Conservation (phyloP, 345 rosid genomes). For the Brassica nigra region DNA sequence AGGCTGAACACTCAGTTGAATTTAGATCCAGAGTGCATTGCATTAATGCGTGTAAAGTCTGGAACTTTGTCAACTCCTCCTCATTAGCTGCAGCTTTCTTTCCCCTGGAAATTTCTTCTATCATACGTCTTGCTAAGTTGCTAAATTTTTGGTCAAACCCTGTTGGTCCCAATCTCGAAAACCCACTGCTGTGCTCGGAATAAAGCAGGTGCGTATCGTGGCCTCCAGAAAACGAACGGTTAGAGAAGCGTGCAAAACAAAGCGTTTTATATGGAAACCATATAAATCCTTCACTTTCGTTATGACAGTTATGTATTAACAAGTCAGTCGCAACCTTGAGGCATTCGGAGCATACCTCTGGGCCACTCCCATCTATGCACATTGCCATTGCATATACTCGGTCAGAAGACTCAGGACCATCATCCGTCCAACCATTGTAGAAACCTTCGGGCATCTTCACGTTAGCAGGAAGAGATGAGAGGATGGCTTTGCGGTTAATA, state of each 20-base stretch:
- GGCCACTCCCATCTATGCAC: background rate
- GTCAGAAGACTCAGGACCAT: background rate
- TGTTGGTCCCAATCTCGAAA: background rate
- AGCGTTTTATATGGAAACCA: background rate
- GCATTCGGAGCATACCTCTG: conserved; percentile 6
- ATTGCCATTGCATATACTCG: conserved; percentile 27
- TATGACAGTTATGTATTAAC: conserved; percentile 1
- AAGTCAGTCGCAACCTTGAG: background rate
- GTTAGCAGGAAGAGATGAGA: background rate
- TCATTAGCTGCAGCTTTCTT: background rate
- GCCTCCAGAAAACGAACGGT: background rate
- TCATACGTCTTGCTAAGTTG: background rate
- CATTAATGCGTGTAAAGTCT: background rate
- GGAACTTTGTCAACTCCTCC: background rate
- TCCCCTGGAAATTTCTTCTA: background rate
- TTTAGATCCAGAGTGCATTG: background rate
- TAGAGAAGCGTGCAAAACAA: conserved; percentile 37
- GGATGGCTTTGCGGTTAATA: background rate
- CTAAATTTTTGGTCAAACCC: background rate
- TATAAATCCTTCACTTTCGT: conserved; percentile 24
- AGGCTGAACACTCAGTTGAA: background rate
- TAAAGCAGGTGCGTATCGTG: background rate
- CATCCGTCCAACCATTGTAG: background rate
- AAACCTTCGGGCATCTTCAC: background rate
- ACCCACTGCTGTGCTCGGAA: background rate